Conservation (phyloP, 148 eudicot genomes). For the Suaeda aralocaspica region DNA sequence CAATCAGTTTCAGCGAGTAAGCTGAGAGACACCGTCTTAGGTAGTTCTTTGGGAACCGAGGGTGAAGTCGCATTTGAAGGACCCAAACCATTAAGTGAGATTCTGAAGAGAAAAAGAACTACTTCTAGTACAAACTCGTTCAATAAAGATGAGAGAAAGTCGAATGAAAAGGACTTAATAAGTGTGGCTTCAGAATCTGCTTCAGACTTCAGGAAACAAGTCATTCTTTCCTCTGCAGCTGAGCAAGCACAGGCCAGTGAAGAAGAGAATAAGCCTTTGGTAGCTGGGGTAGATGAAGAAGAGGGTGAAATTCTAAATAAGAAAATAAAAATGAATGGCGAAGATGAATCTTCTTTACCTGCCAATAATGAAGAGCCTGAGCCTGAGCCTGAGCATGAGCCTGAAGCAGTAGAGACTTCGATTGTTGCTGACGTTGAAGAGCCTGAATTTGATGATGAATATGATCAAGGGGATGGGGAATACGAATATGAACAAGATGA, state of each 20-base stretch:
- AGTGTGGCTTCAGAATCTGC: slow-evolving; percentile 1
- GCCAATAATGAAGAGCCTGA: slow-evolving; percentile 15
- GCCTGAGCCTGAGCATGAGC: no score
- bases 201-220: slow-evolving; percentile 15
- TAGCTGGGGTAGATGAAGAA: slow-evolving; percentile 23
- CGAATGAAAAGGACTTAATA: slow-evolving; percentile 6
- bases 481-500: slow-evolving; percentile 61
- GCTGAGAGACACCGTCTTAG: slow-evolving; percentile 40
- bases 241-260: slow-evolving; percentile 17
- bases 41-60: slow-evolving; percentile 36
- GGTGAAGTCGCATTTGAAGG: slow-evolving; percentile 65
- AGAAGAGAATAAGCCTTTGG: slow-evolving; percentile 24
- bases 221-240: slow-evolving; percentile 7
- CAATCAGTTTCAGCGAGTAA: slow-evolving; percentile 44
- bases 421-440: slow-evolving; percentile 35
- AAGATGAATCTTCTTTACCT: slow-evolving; percentile 24
- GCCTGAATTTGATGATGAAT: slow-evolving; percentile 44
- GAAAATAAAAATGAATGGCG: slow-evolving; percentile 26
- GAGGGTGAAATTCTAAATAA: slow-evolving; percentile 29
- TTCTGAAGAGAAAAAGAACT: slow-evolving; percentile 71
- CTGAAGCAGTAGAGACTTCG: slow-evolving; percentile 39
- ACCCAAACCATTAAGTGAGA: slow-evolving; percentile 89
- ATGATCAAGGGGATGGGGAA: slow-evolving; percentile 53
- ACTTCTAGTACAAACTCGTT: slow-evolving; percentile 15
- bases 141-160: slow-evolving; percentile 25